Evolutionary conservation across 192 early-diverging fungal genomes (phyloP), one percentile per base, ranked within the genome.

Genomic region (Coemansia sp.): DNA sequence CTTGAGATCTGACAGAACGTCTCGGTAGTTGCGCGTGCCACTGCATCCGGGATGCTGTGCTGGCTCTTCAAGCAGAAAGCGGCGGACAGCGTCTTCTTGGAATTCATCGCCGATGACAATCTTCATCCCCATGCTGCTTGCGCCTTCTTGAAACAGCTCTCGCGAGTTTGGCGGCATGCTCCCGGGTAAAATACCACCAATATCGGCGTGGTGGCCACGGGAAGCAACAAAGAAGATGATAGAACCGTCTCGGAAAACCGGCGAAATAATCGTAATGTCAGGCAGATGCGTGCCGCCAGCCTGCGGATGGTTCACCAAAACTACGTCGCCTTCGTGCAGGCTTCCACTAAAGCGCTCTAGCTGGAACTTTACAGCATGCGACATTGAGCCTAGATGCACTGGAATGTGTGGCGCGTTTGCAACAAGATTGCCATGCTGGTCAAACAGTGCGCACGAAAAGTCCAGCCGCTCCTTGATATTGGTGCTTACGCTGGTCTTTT

Each of bases 391-490:
- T 18, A 98, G 60, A 71, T 98, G 97, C 2, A 98, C 94, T 9
- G 91, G 90, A 30, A 93, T 94, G 57, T 93, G 92, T 11, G 92
- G 92, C 4, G 92, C 88, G 48, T 94, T 95, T 10, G 92, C 91
- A 0, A 93, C 88, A 29, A 96, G 70, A 7, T 89, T 89, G 6
- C 92, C 92, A 28, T 87, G 85, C 0, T 90, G 87, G 22, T 91
- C 93, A 86, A 98, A 98, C 30, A 98, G 67, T 2, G 94, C 97
- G 65, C 97, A 98, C 2, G 91, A 93, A 70, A 98, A 98, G 69
- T 98, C 97, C 29, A 98, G 80, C 10, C 97, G 88, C 71, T 98
- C 97, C 60, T 98, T 98, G 69, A 98, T 98, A 56, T 98, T 98
- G 22, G 97, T 97, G 33, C 89, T 91, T 42, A 97, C 90, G 22